Conservation (phyloP, 257 asterid species). For the Solanum pennellii region DNA sequence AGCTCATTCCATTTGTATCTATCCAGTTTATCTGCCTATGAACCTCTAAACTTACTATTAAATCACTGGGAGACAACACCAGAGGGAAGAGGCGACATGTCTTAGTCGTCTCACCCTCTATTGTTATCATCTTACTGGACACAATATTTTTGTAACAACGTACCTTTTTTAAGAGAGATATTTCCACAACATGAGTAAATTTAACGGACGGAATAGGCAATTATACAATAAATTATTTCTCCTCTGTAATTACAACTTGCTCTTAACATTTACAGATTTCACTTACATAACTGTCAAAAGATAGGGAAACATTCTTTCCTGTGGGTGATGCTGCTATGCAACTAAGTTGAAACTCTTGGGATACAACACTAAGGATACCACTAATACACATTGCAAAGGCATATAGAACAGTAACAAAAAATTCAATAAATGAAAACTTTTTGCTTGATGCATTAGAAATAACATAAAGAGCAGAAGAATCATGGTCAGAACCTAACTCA, state of each 20-base stretch:
- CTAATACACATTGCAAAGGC: slow-evolving; percentile 32
- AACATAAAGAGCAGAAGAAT: neutral
- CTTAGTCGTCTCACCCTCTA: slow-evolving; percentile 7
- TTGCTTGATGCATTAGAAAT: slow-evolving; percentile 17
- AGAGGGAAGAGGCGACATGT: slow-evolving; percentile 7
- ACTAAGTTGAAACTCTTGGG: slow-evolving; percentile 17
- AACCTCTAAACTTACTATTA: too few species aligned
- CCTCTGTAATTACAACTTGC: slow-evolving; percentile 9
- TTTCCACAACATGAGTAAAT: slow-evolving; percentile 14
- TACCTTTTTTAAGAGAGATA: neutral
- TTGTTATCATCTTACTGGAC: neutral
- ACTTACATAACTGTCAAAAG: neutral
- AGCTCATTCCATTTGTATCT: neutral
- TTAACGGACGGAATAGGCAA: slow-evolving; percentile 2
- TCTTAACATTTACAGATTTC: neutral
- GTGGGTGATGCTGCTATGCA: slow-evolving; percentile 8
- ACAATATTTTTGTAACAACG: slow-evolving; percentile 12
- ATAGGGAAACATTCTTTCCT: slow-evolving; percentile 11
- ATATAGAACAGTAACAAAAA: slow-evolving; percentile 15
- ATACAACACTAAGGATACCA: slow-evolving; percentile 28
- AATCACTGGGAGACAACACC: neutral
- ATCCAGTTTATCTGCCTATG: slow-evolving; percentile 30
- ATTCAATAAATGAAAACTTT: slow-evolving; percentile 28
- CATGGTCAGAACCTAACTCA: slow-evolving; percentile 4
- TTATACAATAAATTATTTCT: slow-evolving; percentile 17